phyloP scores from a whole-genome alignment of 306 rosid species.

The Purshia tridentata region DNA sequence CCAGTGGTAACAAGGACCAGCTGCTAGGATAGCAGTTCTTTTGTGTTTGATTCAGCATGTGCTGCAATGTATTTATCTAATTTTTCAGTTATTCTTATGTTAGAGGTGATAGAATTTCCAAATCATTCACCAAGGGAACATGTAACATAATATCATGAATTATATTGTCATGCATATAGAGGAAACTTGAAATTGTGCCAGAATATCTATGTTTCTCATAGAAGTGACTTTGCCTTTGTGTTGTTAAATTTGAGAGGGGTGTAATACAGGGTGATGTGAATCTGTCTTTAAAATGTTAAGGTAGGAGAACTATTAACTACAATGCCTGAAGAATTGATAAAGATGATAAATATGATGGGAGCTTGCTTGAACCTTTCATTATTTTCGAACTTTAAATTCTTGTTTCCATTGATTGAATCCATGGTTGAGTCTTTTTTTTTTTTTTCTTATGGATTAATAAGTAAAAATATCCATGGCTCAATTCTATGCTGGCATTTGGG shows the following conservation, averaged over 20 bases:
- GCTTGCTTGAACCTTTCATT: background rate
- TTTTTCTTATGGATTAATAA: background rate
- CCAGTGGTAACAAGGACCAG: too few relatives aligned
- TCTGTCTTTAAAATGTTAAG: background rate
- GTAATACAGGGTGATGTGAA: background rate
- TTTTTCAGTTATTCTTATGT: background rate
- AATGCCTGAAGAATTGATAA: background rate
- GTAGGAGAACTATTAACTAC: background rate
- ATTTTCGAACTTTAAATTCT: background rate
- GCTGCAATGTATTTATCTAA: background rate
- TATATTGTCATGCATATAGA: background rate
- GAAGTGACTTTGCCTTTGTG: background rate
- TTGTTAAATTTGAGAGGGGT: background rate
- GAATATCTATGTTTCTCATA: background rate
- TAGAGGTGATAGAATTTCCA: background rate
- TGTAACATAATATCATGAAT: background rate
- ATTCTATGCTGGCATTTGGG: background rate
- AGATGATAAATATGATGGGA: background rate
- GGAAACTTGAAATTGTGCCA: background rate
- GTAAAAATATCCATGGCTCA: background rate
- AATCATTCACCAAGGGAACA: background rate
- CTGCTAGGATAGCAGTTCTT: background rate
- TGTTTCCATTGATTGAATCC: too few relatives aligned
- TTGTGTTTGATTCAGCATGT: background rate
- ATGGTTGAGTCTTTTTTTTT: background rate